Evolutionary conservation across 176 grass and related monocot genomes (phyloP), one percentile per base, ranked within the genome.

Genomic region (Bonia amplexicaulis): DNA sequence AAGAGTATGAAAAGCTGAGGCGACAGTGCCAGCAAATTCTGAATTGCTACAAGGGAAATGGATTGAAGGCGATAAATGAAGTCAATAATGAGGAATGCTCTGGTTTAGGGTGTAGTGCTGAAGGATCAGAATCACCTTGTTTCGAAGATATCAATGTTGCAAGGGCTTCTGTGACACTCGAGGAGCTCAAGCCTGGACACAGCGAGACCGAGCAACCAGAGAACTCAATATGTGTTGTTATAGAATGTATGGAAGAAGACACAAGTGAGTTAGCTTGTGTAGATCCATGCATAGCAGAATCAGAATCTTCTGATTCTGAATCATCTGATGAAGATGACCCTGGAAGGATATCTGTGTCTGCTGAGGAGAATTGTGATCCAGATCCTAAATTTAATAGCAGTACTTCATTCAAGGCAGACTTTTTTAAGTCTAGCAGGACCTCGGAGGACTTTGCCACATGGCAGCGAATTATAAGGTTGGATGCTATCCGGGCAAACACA

Each of bases 1-100:
- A 98, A 95, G 93, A 98, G 83, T 98, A 92, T 83, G 96, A 94
- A 86, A 99, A 94, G 80, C 86, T 99, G 46, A 94, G 93, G 79
- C 87, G 88, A 54, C 93, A 90, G 33, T 99, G 96, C 73, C 80
- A 82, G 44, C 86, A 86, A 80, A 85, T 96, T 79, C 45, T 93
- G 71, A 90, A 78, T 88, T 85, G 83, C 9, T 80, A 77, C 74
- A 93, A 85, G 68, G 90, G 86, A 85, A 93, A 90, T 84, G 81
- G 88, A 40, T 78, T 90, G 60, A 96, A 95, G 77, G 83, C 87
- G 82, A 87, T 90, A 84, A 83, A 84, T 74, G 93, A 89, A 82
- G 66, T 89, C 23, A 84, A 66, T 89, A 82, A 92, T 45, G 87
- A 77, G 69, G 89, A 90, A 51, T 89, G 58, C 79, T 84, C 68